Conservation (phyloP, 1,284 basidiomycete species). For the Cutaneotrichosporon sp. region DNA sequence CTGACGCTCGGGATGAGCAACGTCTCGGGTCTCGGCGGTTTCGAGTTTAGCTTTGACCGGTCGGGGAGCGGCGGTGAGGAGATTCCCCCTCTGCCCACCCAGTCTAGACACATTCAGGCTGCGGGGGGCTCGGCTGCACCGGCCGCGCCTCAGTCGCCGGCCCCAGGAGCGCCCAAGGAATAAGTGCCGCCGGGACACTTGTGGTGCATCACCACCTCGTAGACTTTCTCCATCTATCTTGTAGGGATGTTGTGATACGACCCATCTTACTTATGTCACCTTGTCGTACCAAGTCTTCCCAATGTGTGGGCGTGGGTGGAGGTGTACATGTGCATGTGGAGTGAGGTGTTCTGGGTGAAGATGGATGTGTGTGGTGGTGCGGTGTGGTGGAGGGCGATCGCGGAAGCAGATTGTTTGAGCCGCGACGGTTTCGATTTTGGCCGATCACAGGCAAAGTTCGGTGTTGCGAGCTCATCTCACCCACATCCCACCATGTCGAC, state of each 20-base stretch:
- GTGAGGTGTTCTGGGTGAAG: no score
- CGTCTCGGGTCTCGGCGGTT: constrained; percentile 44
- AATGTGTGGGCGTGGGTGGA: neutral
- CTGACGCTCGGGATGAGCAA: constrained; percentile 37
- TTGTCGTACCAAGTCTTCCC: neutral
- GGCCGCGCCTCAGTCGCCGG: neutral
- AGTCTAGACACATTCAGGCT: neutral
- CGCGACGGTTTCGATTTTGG: constrained; percentile 3
- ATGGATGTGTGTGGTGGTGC: no score
- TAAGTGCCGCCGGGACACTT: neutral
- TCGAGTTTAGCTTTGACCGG: constrained; percentile 43
- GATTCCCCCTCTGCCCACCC: neutral
- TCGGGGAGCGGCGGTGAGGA: constrained; percentile 3
- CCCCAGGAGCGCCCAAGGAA: neutral
- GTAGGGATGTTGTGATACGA: constrained; percentile 11
- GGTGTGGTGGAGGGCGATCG: neutral
- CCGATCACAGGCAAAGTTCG: constrained; percentile 4
- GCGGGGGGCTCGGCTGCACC: neutral
- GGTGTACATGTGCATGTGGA: no score
- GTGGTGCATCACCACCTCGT: neutral
- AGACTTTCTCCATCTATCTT: constrained; percentile 2
- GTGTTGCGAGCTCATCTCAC: neutral
- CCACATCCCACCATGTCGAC: constrained; percentile 2
- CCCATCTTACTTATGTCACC: neutral
- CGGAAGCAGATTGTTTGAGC: neutral